phyloP scores from a whole-genome alignment of 495 filamentous ascomycete genomes.

The Chlorociboria aeruginascens region DNA sequence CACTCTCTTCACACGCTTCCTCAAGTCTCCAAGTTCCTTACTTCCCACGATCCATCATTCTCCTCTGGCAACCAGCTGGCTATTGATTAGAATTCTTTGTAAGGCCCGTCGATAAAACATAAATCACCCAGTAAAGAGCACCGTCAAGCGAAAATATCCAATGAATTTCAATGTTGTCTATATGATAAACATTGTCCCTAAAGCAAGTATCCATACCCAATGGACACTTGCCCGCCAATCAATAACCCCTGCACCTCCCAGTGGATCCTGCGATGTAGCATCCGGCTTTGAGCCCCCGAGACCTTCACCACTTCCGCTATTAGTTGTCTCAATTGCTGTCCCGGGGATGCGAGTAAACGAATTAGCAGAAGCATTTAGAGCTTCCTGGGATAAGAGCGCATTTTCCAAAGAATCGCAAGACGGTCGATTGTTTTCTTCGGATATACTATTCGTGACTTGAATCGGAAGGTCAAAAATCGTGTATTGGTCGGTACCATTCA shows the following conservation, averaged over 20 bases:
- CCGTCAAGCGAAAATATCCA: too few species aligned
- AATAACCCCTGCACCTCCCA: conserved; percentile 11
- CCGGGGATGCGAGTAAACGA: conserved; percentile 16
- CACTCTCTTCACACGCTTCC: too few species aligned
- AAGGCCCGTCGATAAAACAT: too few species aligned
- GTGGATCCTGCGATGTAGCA: conserved; percentile 2
- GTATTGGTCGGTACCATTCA: conserved; percentile 49
- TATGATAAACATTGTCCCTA: background rate
- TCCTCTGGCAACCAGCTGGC: too few species aligned
- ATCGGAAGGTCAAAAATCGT: conserved; percentile 60
- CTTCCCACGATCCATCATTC: too few species aligned
- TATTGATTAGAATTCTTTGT: too few species aligned
- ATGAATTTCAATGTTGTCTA: background rate
- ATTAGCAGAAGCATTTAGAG: conserved; percentile 13
- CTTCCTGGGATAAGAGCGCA: conserved; percentile 5
- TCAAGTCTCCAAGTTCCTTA: too few species aligned
- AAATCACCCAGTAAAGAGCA: too few species aligned
- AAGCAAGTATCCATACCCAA: conserved; percentile 10
- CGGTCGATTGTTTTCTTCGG: conserved; percentile 24
- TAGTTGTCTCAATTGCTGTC: conserved; percentile 9
- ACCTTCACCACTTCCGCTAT: background rate
- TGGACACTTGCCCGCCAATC: conserved; percentile 8
- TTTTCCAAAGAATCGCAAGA: conserved; percentile 36
- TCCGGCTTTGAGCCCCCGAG: background rate
- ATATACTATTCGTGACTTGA: conserved; percentile 51